phyloP scores from a whole-genome alignment of 2,329 filamentous ascomycete genomes.

The Ascochyta rabiei region DNA sequence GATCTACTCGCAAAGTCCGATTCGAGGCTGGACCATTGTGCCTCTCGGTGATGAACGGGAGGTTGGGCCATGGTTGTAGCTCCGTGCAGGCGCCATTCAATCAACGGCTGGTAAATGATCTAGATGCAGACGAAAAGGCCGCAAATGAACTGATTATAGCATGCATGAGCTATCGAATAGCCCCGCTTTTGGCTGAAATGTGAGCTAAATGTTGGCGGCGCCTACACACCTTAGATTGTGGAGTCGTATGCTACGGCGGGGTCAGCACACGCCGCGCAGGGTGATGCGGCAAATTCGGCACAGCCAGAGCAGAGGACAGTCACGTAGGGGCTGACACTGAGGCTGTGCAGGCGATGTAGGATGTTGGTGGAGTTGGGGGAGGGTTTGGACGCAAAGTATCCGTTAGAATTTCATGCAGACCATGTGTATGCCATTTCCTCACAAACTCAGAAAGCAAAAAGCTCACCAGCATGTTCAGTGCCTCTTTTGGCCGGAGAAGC shows the following conservation, averaged over 20 bases:
- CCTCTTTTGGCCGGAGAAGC: background rate
- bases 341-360: background rate
- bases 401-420: conserved; percentile 8
- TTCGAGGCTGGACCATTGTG: conserved; percentile 20
- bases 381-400: background rate
- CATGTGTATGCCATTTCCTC: background rate
- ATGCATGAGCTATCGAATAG: conserved; percentile 34
- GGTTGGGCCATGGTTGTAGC: conserved; percentile 24
- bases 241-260: conserved; percentile 8
- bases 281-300: conserved; percentile 1
- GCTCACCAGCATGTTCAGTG: conserved; percentile 19
- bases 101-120: conserved; percentile 35
- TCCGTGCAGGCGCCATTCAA: conserved; percentile 30
- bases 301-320: background rate
- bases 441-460: conserved; percentile 6
- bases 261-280: conserved; percentile 6
- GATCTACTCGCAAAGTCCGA: conserved; percentile 10
- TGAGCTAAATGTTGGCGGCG: conserved; percentile 37
- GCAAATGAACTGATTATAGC: conserved; percentile 37
- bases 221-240: conserved; percentile 20
- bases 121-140: conserved; percentile 28
- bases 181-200: conserved; percentile 40
- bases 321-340: background rate
- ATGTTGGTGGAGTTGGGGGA: background rate
- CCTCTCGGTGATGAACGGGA: conserved; percentile 17